phyloP scores from a whole-genome alignment of 2,329 filamentous ascomycete genomes.

The Parastagonospora avenae region DNA sequence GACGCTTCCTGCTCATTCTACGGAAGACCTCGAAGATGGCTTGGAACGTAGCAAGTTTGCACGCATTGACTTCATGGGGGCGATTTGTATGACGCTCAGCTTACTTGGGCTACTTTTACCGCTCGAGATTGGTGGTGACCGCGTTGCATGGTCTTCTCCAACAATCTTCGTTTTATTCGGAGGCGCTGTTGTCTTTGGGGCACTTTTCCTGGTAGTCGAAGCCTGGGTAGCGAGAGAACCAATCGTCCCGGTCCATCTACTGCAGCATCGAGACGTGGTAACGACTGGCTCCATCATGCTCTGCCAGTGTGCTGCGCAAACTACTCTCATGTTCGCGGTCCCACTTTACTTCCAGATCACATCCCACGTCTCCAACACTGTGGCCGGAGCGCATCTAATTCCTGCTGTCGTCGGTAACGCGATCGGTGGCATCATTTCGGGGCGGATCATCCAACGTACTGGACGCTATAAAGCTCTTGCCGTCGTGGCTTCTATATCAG shows the following conservation, averaged over 20 bases:
- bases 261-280: conserved; percentile 59
- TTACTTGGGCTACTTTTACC: conserved; percentile 54
- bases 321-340: conserved; percentile 68
- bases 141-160: conserved; percentile 46
- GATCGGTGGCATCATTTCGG: conserved; percentile 65
- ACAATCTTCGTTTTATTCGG: conserved; percentile 42
- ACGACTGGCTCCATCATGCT: conserved; percentile 59
- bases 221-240: conserved; percentile 58
- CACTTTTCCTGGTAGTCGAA: conserved; percentile 44
- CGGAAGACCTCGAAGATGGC: background rate
- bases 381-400: conserved; percentile 66
- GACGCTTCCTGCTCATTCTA: conserved; percentile 18
- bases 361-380: conserved; percentile 60
- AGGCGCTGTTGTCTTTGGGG: conserved; percentile 28
- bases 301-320: conserved; percentile 63
- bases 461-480: conserved; percentile 34
- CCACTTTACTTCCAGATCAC: conserved; percentile 74
- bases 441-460: conserved; percentile 38
- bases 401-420: conserved; percentile 72
- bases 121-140: conserved; percentile 56
- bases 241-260: conserved; percentile 62
- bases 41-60: conserved; percentile 42
- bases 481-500: conserved; percentile 20
- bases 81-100: conserved; percentile 51
- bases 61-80: conserved; percentile 65